Conservation (phyloP, 106 monocot species). For the Acorus calamus region DNA sequence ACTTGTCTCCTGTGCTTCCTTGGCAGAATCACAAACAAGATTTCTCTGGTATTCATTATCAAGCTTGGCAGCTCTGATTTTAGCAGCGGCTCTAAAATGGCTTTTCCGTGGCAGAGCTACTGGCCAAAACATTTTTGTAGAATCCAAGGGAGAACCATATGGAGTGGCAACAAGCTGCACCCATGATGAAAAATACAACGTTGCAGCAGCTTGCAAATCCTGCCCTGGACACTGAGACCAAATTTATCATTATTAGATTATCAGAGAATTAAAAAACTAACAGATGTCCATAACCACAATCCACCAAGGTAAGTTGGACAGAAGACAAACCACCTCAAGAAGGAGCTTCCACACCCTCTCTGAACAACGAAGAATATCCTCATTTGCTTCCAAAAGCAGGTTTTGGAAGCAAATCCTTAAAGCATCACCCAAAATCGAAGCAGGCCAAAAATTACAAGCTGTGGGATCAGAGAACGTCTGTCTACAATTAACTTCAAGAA, state of each 20-base stretch:
- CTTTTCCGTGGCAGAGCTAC: constrained; percentile 80
- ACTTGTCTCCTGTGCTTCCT: constrained; percentile 38
- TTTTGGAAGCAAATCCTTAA: constrained; percentile 94
- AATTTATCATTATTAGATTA: constrained; percentile 4
- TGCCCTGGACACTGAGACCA: constrained; percentile 56
- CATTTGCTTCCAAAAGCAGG: constrained; percentile 80
- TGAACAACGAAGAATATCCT: constrained; percentile 70
- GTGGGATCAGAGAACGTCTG: constrained; percentile 22
- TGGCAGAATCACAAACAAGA: constrained; percentile 23
- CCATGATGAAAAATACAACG: constrained; percentile 69
- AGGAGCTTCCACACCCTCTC: constrained; percentile 86
- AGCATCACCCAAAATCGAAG: constrained; percentile 77
- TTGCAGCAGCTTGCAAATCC: constrained; percentile 65
- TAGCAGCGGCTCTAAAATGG: constrained; percentile 85
- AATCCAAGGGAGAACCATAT: constrained; percentile 67
- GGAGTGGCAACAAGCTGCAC: constrained; percentile 82
- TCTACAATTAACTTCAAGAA: constrained; percentile 73
- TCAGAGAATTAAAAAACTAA: not conserved
- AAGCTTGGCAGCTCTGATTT: constrained; percentile 62
- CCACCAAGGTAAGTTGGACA: too few species aligned
- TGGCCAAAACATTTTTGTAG: constrained; percentile 82
- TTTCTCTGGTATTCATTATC: constrained; percentile 40
- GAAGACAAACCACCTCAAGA: constrained; percentile 44
- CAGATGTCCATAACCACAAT: not conserved
- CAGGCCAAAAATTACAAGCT: constrained; percentile 47